Conservation (phyloP, 495 filamentous ascomycete species). For the Jackrogersella minutella region DNA sequence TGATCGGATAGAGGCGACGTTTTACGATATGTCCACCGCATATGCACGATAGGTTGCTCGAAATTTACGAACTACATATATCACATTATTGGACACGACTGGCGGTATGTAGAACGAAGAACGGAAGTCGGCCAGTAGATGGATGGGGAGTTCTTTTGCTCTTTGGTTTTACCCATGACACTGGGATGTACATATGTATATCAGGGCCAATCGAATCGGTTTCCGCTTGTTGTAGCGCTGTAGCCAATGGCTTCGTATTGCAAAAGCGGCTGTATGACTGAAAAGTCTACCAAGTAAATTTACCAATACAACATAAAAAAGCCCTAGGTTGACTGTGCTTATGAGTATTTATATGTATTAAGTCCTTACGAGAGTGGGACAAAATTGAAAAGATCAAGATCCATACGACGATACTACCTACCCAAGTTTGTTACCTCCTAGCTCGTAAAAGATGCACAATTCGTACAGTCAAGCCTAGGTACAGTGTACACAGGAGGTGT, state of each 20-base stretch:
- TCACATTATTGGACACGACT: slow-evolving; percentile 14
- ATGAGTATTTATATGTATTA: too few species aligned
- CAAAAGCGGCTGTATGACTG: too few species aligned
- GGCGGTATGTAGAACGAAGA: slow-evolving; percentile 11
- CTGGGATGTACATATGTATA: background rate
- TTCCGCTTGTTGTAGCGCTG: background rate
- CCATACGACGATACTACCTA: slow-evolving; percentile 4
- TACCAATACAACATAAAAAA: too few species aligned
- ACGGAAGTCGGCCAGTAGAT: background rate
- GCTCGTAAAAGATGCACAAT: too few species aligned
- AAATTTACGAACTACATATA: slow-evolving; percentile 6
- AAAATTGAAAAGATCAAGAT: slow-evolving; percentile 13
- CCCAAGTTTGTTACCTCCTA: background rate
- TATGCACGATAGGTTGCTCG: background rate
- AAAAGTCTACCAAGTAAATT: too few species aligned
- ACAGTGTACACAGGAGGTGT: slow-evolving; percentile 4
- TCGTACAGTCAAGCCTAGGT: too few species aligned
- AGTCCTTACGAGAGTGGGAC: background rate
- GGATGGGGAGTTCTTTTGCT: too few species aligned
- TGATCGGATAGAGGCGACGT: background rate
- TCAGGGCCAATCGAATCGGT: background rate
- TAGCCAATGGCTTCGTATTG: slow-evolving; percentile 3
- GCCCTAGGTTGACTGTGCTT: too few species aligned
- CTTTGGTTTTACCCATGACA: too few species aligned
- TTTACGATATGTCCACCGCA: background rate